These are phyloP conservation scores for Theileria parva DNA, from an alignment of 169 alveolate species.

Conservation along the genomic window DNA sequence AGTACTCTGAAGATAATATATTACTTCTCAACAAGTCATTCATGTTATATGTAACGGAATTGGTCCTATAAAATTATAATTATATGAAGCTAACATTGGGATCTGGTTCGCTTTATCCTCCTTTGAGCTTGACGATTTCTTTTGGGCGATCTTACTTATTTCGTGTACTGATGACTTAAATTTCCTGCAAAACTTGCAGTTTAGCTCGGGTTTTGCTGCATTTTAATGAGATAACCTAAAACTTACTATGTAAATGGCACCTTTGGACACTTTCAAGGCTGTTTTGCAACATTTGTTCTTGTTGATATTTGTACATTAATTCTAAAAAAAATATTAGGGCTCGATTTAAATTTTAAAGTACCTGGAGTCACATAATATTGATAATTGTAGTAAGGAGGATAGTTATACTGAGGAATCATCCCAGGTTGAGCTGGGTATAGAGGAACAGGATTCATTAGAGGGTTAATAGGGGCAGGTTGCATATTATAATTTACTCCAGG, in stretches of 20 bases:
- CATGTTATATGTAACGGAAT: slow-evolving; percentile 71
- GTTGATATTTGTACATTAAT: neutral
- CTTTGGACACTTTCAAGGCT: slow-evolving; percentile 51
- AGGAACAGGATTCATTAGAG: neutral
- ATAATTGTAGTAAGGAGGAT: slow-evolving; percentile 23
- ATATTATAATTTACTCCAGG: neutral
- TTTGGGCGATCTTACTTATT: slow-evolving; percentile 44
- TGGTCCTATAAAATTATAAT: slow-evolving; percentile 36
- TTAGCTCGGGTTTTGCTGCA: slow-evolving; percentile 59
- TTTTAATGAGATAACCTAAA: no score
- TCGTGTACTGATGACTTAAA: slow-evolving; percentile 67
- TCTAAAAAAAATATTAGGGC: neutral
- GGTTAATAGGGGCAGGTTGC: neutral
- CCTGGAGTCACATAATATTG: slow-evolving; percentile 23
- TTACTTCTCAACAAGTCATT: slow-evolving; percentile 72
- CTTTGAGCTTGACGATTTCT: slow-evolving; percentile 10
- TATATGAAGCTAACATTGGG: slow-evolving; percentile 27
- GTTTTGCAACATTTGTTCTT: neutral
- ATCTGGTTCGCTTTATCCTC: slow-evolving; percentile 52
- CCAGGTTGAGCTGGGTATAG: slow-evolving; percentile 7
- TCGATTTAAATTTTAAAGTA: neutral
- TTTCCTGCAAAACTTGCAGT: slow-evolving; percentile 66
- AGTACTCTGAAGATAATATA: slow-evolving; percentile 75
- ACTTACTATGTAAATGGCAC: slow-evolving; percentile 67
- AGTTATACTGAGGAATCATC: slow-evolving; percentile 28